These are phyloP conservation scores for Brassica nigra DNA, from an alignment of 345 rosid species.

Conservation along the genomic window DNA sequence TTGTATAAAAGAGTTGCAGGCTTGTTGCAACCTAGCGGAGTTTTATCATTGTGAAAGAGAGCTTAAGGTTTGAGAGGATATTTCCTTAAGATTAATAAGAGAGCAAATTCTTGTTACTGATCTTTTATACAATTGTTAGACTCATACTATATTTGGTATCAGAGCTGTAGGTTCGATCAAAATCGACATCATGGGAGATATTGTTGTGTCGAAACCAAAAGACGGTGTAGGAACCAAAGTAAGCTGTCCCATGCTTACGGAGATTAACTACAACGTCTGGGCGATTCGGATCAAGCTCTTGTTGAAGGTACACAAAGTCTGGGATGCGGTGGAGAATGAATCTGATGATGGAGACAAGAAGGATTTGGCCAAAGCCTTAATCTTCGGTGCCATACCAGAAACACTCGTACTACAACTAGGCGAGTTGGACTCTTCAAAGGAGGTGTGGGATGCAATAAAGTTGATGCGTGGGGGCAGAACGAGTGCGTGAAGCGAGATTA, in stretches of 20 bases:
- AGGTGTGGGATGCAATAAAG: neutral
- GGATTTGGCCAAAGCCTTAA: neutral
- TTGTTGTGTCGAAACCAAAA: neutral
- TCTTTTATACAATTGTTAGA: neutral
- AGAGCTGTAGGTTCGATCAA: neutral
- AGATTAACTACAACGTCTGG: neutral
- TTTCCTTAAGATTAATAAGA: neutral
- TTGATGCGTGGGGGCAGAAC: neutral
- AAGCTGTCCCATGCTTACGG: neutral
- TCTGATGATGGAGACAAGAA: neutral
- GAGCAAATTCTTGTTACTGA: neutral
- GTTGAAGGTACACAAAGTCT: neutral
- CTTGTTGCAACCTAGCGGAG: neutral
- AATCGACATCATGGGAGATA: neutral
- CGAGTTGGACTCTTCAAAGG: neutral
- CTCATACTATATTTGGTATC: neutral
- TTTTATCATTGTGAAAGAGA: neutral
- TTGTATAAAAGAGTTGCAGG: neutral
- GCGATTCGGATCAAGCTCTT: neutral
- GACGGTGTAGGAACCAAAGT: neutral
- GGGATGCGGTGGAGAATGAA: neutral
- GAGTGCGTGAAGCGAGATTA: neutral
- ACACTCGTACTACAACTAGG: neutral
- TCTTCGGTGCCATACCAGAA: neutral
- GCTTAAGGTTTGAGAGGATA: conserved; percentile 1